Conservation (phyloP, 2,329 filamentous ascomycete genomes). For the Phaeomoniella chlamydospora region DNA sequence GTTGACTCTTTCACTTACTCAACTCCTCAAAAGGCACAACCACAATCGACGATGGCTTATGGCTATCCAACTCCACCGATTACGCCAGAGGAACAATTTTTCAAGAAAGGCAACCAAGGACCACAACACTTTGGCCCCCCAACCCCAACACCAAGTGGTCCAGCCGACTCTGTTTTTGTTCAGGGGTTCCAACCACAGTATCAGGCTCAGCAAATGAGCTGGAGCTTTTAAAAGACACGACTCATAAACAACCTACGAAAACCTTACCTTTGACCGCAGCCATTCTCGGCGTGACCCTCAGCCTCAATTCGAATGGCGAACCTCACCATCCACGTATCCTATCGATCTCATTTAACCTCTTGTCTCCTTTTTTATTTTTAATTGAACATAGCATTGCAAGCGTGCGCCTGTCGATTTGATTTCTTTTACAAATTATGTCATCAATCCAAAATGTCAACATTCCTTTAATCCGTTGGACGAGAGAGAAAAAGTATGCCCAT, state of each 20-base stretch:
- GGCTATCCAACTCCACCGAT: constrained; percentile 33
- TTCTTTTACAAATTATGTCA: neutral
- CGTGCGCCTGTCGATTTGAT: neutral
- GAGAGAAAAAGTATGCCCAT: too few relatives aligned
- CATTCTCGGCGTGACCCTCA: neutral
- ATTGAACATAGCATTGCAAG: neutral
- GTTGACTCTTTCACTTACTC: neutral
- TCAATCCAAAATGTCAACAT: neutral
- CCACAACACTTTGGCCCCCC: neutral
- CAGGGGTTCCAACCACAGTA: neutral
- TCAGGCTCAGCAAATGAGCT: neutral
- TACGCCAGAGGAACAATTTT: constrained; percentile 28
- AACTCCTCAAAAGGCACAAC: constrained; percentile 25
- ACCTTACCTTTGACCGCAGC: neutral
- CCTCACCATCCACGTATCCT: too few relatives aligned
- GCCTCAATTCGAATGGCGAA: neutral
- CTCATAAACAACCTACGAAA: neutral
- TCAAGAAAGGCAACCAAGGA: constrained; percentile 6
- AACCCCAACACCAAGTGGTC: neutral
- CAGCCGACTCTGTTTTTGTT: neutral
- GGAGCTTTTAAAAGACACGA: neutral
- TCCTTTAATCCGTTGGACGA: neutral
- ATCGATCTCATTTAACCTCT: too few relatives aligned
- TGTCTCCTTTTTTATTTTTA: neutral
- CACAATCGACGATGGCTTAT: constrained; percentile 18